Evolutionary conservation across 2,329 filamentous ascomycete genomes (phyloP).

Genomic region (Neurospora crassa): DNA sequence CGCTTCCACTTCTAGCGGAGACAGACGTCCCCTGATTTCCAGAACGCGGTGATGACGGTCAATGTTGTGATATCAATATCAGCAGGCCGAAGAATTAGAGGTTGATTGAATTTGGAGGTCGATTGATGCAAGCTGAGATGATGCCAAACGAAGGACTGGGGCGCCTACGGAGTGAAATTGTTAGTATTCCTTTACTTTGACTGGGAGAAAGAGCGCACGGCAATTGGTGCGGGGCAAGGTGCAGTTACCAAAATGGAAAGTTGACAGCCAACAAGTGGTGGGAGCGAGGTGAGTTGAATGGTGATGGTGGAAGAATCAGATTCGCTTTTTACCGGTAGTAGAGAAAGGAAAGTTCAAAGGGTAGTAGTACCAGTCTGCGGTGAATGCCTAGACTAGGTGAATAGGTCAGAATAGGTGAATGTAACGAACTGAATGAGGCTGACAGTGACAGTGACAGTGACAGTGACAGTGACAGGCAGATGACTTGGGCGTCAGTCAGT

Average conservation of each 20-base stretch:
- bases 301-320: not conserved
- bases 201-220: not conserved
- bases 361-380: too few species aligned
- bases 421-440: not conserved
- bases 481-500: not conserved
- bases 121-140: not conserved
- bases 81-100: too few species aligned
- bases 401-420: not conserved
- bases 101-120: too few species aligned
- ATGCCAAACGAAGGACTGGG: not conserved
- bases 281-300: not conserved
- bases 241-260: not conserved
- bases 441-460: not conserved
- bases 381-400: too few species aligned
- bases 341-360: too few species aligned
- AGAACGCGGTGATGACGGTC: not conserved
- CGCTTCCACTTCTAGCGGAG: not conserved
- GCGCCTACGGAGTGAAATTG: not conserved
- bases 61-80: too few species aligned
- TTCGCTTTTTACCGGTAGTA: not conserved
- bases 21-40: not conserved
- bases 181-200: not conserved
- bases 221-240: not conserved
- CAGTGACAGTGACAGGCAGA: not conserved
- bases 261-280: not conserved